Evolutionary conservation across 768 basidiomycete species (phyloP), one percentile per base, ranked within the genome.

Genomic region (Imleria badia): DNA sequence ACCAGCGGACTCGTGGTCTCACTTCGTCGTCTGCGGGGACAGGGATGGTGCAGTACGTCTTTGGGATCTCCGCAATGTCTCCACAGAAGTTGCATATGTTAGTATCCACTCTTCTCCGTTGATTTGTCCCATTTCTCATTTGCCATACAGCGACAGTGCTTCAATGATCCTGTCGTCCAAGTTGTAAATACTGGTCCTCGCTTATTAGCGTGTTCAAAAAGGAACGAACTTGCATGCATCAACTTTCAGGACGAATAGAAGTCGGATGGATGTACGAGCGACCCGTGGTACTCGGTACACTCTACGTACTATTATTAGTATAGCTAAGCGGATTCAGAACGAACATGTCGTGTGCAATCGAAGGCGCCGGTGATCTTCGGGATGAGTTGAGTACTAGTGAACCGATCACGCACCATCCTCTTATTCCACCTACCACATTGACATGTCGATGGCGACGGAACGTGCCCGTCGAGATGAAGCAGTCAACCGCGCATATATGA

Each of bases 401-500:
- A 17, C 42, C 45, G 6, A 20, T 47, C 45, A 33, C 46, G 29
- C 45, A 30, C 44, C 35, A 31, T 48, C 17, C 22, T 36, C 33
- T 45, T 1, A 39, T 39, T 20, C 35, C 47, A 49, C 43, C 12
- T 45, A 51, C 30, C 42, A 39, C 57, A 26, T 26, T 26, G 26
- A 4, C 26, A 72, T 72, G 69, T 58, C 67, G 31, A 68, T 48
- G 15, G 51, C 53, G 17, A 40, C 52, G 12, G 56, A 59, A 51
- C 74, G 74, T 59, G 70, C 73, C 48, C 78, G 76, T 54, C 74
- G 78, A 35, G 75, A 76, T 48, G 76, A 81, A 66, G 81, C 84
- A 54, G 77, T 81, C 45, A 78, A 87, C 20, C 73, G 72, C 60
- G 86, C 86, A 33, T 79, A 87, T 54, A 70, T 72, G 41, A 60